Evolutionary conservation across 768 basidiomycete species (phyloP).

Genomic region (Tulasnella sp.): DNA sequence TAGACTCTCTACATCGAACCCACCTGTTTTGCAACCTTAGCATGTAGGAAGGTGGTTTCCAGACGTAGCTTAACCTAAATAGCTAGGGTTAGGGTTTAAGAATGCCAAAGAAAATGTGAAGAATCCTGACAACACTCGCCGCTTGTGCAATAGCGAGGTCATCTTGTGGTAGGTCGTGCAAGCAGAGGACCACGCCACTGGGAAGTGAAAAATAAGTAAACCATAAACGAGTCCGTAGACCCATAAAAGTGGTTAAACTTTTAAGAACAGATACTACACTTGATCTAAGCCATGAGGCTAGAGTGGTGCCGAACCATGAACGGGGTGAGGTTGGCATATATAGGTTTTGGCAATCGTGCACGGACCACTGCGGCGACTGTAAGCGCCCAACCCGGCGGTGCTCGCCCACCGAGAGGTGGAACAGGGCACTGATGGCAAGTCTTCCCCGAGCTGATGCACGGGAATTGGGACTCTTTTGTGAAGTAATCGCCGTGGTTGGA

Average conservation of each 20-base stretch:
- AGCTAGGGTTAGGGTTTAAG: conserved; percentile 4
- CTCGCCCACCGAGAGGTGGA: background rate
- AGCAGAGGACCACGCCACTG: conserved; percentile 27
- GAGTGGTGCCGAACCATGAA: conserved; percentile 53
- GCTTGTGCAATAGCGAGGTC: conserved; percentile 29
- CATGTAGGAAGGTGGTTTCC: too few species aligned
- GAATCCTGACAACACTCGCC: conserved; percentile 28
- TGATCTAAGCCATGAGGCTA: conserved; percentile 94
- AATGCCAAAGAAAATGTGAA: conserved; percentile 5
- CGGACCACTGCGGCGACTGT: background rate
- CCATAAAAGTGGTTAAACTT: conserved; percentile 38
- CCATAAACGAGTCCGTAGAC: conserved; percentile 28
- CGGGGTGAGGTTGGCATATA: background rate
- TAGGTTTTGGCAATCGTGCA: background rate
- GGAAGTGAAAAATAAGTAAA: conserved; percentile 32
- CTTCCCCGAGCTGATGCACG: background rate
- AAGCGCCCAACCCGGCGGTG: background rate
- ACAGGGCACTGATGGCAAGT: background rate
- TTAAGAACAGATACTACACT: conserved; percentile 97
- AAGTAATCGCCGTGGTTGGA: background rate
- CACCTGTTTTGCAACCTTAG: too few species aligned
- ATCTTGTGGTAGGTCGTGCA: conserved; percentile 27
- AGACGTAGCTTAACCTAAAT: background rate
- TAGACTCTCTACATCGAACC: too few species aligned
- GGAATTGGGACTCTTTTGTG: background rate